phyloP scores from a whole-genome alignment of 2,329 filamentous ascomycete genomes.

The Penicillium sp. region DNA sequence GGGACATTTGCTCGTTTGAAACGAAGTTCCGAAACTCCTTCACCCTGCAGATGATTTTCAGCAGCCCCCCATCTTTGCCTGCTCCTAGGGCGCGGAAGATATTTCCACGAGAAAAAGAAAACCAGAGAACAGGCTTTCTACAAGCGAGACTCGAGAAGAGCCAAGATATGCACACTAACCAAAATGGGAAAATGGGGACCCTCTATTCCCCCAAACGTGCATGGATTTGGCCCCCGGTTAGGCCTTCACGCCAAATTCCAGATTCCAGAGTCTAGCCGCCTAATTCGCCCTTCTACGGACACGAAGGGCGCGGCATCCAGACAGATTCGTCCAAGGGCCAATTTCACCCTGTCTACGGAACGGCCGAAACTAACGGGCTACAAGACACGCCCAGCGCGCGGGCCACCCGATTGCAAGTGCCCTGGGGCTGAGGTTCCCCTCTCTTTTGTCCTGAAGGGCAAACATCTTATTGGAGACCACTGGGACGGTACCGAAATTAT shows the following conservation, averaged over 20 bases:
- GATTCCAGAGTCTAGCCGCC: neutral
- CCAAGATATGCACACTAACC: neutral
- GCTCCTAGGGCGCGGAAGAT: neutral
- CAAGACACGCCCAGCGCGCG: neutral
- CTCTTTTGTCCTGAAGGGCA: neutral
- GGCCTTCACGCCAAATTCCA: neutral
- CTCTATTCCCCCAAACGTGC: neutral
- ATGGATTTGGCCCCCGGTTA: neutral
- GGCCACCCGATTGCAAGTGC: neutral
- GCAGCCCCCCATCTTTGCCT: no score
- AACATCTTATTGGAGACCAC: neutral
- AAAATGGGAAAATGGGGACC: neutral
- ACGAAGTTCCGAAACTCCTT: no score
- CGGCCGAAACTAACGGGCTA: slow-evolving; percentile 8
- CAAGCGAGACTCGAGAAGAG: neutral
- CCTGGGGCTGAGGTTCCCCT: neutral
- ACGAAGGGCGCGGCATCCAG: neutral
- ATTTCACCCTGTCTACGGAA: slow-evolving; percentile 2
- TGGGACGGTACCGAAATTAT: neutral
- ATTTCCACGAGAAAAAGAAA: neutral
- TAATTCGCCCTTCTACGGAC: neutral
- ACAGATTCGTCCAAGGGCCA: neutral
- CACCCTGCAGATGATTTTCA: no score
- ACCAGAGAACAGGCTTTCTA: no score
- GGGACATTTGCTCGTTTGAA: no score